phyloP scores from a whole-genome alignment of 352 stramenopile species.

The Pythium angustatum region DNA sequence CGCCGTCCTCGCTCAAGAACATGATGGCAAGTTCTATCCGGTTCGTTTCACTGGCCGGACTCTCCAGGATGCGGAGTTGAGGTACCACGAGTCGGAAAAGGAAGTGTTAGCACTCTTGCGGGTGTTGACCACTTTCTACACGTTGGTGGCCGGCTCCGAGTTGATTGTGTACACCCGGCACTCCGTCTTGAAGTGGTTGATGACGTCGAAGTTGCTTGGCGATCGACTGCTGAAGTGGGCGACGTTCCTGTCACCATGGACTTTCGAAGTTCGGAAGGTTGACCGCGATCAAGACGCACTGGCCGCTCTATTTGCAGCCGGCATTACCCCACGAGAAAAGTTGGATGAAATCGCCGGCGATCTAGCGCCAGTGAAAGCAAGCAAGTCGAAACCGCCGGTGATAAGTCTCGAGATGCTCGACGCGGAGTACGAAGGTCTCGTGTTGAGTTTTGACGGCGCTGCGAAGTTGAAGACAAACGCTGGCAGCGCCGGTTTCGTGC shows the following conservation, averaged over 20 bases:
- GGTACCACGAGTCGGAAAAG: constrained; percentile 18
- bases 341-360: constrained; percentile 8
- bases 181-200: constrained; percentile 13
- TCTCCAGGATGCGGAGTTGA: constrained; percentile 18
- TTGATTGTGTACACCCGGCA: constrained; percentile 17
- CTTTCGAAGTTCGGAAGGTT: constrained; percentile 4
- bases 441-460: constrained; percentile 26
- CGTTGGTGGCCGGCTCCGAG: background rate
- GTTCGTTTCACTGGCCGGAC: constrained; percentile 20
- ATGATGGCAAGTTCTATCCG: constrained; percentile 25
- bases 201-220: background rate
- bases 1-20: constrained; percentile 30
- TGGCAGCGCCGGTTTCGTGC: constrained; percentile 17
- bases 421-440: constrained; percentile 9
- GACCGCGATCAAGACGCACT: constrained; percentile 1
- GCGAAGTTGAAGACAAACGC: constrained; percentile 22
- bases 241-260: constrained; percentile 3
- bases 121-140: constrained; percentile 2
- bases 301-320: background rate
- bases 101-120: constrained; percentile 17
- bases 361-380: constrained; percentile 10
- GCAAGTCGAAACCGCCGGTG: background rate
- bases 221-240: constrained; percentile 17
- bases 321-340: constrained; percentile 21
- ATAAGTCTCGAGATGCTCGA: constrained; percentile 23